Base-by-base conservation (phyloP, 2,329 filamentous ascomycete species). In the Calycina herbarum region DNA sequence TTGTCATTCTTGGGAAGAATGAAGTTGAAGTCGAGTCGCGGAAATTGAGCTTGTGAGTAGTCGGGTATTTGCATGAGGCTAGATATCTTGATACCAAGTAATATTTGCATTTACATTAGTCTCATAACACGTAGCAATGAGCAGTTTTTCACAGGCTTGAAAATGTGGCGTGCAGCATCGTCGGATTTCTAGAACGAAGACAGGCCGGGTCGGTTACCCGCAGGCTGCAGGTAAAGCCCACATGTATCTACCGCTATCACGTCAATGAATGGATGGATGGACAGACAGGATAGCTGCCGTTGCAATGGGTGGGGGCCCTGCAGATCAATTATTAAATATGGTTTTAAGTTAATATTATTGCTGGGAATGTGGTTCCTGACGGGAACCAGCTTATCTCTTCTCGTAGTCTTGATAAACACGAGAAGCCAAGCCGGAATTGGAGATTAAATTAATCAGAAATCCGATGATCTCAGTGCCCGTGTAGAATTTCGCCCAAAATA, bases 401-500 rank as follows among this genome's bases (percentile, higher is more conserved):
- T 20, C 7, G 15, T n/a, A 17, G 15, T 38, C 13, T 33, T 13
- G 20, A 15, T 15, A 11, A 38, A 56, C 17, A 31, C 33, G 10
- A 57, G 45, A 38, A 20, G 31, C 48, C 38, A 35, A 40, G 31
- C 29, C n/a, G 31, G 27, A 29, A 33, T 24, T 17, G 27, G 5
- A 57, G 27, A 57, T 29, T 57, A 29, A 35, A 60, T 13, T 58
- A 62, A 56, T 24, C n/a, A 51, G 5, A 48, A n/a, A 61, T 58
- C 17, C 59, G 61, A 58, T 51, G 11, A 63, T 31, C 38, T 66
- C 57, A 71, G 62, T 75, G 74, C 7, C 70, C 72, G 64, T 75
- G 70, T 33, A 76, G 63, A 42, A 76, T 67, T 54, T 75, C 73
- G 10, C 73, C 75, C 59, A 76, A 62, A 42, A 76, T 67, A 57